Base-by-base conservation (phyloP, 345 rosid genomes). In the Arabidopsis thaliana region DNA sequence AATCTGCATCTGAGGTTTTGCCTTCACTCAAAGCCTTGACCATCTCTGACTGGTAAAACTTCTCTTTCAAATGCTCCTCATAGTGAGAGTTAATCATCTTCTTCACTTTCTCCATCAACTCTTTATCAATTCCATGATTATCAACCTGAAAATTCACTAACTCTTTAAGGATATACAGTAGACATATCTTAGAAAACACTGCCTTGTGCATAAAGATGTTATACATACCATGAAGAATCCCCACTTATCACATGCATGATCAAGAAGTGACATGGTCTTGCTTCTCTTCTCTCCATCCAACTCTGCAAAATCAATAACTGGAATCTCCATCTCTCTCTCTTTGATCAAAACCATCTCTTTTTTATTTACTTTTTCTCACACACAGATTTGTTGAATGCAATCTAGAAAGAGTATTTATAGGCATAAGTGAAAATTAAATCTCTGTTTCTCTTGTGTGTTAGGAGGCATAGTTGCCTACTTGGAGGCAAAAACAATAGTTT, bases 211-310 rank as follows among this genome's bases (percentile, higher is more conserved):
- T 57, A 37, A 65, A 57, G 33, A 67, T 36, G 36, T 36, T 24
- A 45, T 59, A 57, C 73, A 72, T 64, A 93, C 97, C 98, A 82
- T 86, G 76, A 91, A 87, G 84, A 83, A 91, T 24, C 98, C 97
- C 93, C 92, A 89, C 73, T 91, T 85, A 83, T 87, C 89, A 67
- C 97, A 91, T 65, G 96, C 98, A 74, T 89, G 83, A 25, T 89
- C 87, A 67, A 93, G 93, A 72, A 69, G 78, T 14, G 88, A 84
- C 95, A 89, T 83, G 10, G 86, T 85, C 65, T 85, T 78, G 86
- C 78, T 74, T 78, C 84, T 85, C 59, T 83, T 85, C 67, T 87
- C 88, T 10, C 97, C 93, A 59, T 85, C 80, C 28, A 91, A 80
- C 46, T 89, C 85, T 51, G 82, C 76, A 28, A 93, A 82, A 84